Percentiles rank a stretch among this genome's conserved stretches.
Conservation (phyloP, 2,329 filamentous ascomycete species). For the Colletotrichum sp. region DNA sequence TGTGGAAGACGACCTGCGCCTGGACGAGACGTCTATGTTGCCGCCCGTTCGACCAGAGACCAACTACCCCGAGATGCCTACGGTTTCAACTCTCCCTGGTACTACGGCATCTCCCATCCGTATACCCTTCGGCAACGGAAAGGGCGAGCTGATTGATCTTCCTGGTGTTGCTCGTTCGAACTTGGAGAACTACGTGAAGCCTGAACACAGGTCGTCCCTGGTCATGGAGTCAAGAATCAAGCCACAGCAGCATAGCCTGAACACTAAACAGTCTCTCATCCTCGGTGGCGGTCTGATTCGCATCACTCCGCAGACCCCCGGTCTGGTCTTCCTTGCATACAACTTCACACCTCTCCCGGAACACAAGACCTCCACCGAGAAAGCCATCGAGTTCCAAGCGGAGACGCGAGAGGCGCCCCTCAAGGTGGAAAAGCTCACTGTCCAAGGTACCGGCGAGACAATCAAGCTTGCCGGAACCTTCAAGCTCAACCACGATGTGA, state of each 20-base stretch:
- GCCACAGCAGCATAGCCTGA: conserved; percentile 76
- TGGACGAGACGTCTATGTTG: conserved; percentile 64
- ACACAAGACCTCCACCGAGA: conserved; percentile 81
- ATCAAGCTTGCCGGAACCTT: conserved; percentile 78
- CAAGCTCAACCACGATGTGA: conserved; percentile 81
- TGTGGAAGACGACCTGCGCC: conserved; percentile 26
- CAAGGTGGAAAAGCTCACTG: conserved; percentile 67
- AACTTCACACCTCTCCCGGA: conserved; percentile 81
- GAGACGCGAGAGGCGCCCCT: conserved; percentile 59
- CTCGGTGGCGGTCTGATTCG: conserved; percentile 86
- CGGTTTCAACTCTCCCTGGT: conserved; percentile 86
- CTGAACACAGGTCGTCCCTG: conserved; percentile 68
- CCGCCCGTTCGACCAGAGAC: conserved; percentile 78
- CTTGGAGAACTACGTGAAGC: conserved; percentile 73
- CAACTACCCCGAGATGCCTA: conserved; percentile 81
- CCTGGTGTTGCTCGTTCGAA: conserved; percentile 81
- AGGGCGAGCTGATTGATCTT: conserved; percentile 91
- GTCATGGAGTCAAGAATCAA: conserved; percentile 81
- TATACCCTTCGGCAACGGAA: conserved; percentile 84
- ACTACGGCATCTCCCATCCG: conserved; percentile 96
- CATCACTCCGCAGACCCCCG: conserved; percentile 75
- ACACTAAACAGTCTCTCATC: conserved; percentile 79
- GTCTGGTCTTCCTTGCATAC: conserved; percentile 77
- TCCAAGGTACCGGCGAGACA: conserved; percentile 59
- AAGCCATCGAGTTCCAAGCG: conserved; percentile 76